Base-by-base conservation (phyloP, 257 asterid genomes). In the Cynanchum wilfordii region DNA sequence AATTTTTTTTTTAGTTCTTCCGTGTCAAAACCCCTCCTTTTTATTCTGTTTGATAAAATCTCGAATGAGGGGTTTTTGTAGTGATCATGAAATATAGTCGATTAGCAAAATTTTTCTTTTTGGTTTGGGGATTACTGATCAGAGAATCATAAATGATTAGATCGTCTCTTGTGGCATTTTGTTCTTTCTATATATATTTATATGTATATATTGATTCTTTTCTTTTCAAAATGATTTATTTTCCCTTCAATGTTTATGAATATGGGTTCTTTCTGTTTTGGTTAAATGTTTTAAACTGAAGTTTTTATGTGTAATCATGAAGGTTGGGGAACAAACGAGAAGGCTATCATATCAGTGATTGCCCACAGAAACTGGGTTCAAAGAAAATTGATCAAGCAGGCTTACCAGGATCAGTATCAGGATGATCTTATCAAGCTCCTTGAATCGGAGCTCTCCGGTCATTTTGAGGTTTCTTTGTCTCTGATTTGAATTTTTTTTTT, bases 311-410 rank as follows among this genome's bases (percentile, higher is more conserved):
- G 27, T 17, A 27, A 40, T 60, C 22, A 19, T 44, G 16, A 33
- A 91, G 96, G 97, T 24, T 89, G 88, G 88, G 97, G 97, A 52
- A 88, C 95, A 40, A 87, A 89, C 51, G 95, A 91, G 87, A 89
- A 86, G 84, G 80, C 81, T 0, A 69, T 91, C 22, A 82, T 89
- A 33, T 66, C 83, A 19, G 82, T 90, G 24, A 66, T 92, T 20
- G 96, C 85, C 13, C 89, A 84, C 76, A 79, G 97, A 71, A 90
- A 87, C 75, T 82, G 81, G 25, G 62, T 30, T 19, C 96, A 92
- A 59, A 85, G 92, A 72, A 87, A 88, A 79, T 59, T 77, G 63
- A 90, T 90, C 51, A 87, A 86, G 51, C 72, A 90, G 55, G 76
- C 96, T 1, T 90, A 90, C 29, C 76, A 89, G 76, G 92, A 90